These are phyloP conservation scores for Metschnikowia cerradonensis DNA, from an alignment of 805 yeast species.

Conservation along the genomic window DNA sequence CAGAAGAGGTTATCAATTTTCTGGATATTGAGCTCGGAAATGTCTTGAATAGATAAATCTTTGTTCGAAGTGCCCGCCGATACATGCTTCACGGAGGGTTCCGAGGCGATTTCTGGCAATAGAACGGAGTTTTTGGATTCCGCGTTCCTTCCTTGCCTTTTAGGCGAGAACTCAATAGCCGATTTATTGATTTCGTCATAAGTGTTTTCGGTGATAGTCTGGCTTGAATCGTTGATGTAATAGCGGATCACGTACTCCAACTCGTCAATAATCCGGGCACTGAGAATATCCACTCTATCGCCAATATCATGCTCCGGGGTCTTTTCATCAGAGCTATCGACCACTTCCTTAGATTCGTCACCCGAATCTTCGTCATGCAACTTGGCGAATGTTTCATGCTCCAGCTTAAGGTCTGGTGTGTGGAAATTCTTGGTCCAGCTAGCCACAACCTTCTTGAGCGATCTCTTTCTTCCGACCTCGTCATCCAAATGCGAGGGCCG, in stretches of 20 bases:
- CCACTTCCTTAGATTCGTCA: slow-evolving; percentile 16
- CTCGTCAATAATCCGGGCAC: slow-evolving; percentile 70
- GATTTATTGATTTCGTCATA: slow-evolving; percentile 8
- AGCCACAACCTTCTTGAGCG: slow-evolving; percentile 36
- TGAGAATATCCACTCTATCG: slow-evolving; percentile 54
- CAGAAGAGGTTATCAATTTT: slow-evolving; percentile 37
- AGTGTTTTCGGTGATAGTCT: slow-evolving; percentile 10
- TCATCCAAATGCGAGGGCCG: slow-evolving; percentile 7
- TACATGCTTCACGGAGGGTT: not conserved
- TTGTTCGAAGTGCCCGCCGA: slow-evolving; percentile 2
- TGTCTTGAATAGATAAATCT: slow-evolving; percentile 31
- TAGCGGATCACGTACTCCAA: slow-evolving; percentile 51
- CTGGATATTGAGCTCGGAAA: slow-evolving; percentile 36
- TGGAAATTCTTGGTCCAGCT: slow-evolving; percentile 39
- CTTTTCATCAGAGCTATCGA: slow-evolving; percentile 4
- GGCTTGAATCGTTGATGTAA: slow-evolving; percentile 25
- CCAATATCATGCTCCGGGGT: slow-evolving; percentile 16
- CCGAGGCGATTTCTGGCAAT: not conserved
- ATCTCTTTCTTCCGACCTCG: slow-evolving; percentile 28
- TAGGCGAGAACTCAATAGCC: slow-evolving; percentile 8
- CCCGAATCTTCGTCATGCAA: slow-evolving; percentile 6
- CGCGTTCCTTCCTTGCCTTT: not conserved
- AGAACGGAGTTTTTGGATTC: not conserved
- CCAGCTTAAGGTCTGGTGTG: slow-evolving; percentile 10
- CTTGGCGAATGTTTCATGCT: not conserved